phyloP scores from a whole-genome alignment of 129 eudicot species.

The Flaveria sonorensis region DNA sequence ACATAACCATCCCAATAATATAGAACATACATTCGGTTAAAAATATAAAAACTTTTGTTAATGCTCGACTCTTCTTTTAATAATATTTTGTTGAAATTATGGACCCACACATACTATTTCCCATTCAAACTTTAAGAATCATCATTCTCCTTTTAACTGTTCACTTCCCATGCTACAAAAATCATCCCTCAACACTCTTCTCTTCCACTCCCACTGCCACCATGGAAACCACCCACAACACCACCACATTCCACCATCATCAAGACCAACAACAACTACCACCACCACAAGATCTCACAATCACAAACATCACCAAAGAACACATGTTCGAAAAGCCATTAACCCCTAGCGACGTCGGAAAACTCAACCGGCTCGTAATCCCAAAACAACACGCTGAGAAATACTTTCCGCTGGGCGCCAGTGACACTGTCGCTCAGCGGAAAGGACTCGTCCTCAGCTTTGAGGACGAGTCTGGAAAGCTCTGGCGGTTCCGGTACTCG shows the following conservation, averaged over 20 bases:
- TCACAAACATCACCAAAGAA: conserved; percentile 15
- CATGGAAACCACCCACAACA: conserved; percentile 20
- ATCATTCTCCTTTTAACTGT: conserved; percentile 10
- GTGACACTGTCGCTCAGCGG: conserved; percentile 32
- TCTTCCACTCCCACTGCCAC: conserved; percentile 9
- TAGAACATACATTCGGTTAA: too few relatives aligned
- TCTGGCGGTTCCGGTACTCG: conserved; percentile 81
- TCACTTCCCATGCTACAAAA: conserved; percentile 30
- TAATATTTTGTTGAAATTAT: background rate
- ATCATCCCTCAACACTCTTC: conserved; percentile 32
- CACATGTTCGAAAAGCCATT: conserved; percentile 72
- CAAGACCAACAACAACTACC: background rate
- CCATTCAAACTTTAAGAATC: background rate
- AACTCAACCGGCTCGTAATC: conserved; percentile 86
- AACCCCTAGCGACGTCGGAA: conserved; percentile 93
- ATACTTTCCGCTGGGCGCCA: conserved; percentile 54
- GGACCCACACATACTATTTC: conserved; percentile 31
- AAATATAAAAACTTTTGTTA: too few relatives aligned
- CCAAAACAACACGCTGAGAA: conserved; percentile 89
- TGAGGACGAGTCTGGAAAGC: conserved; percentile 75
- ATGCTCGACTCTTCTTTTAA: too few relatives aligned
- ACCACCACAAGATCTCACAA: conserved; percentile 2
- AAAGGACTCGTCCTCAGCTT: conserved; percentile 57
- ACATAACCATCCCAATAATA: too few relatives aligned
- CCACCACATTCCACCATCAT: conserved; percentile 26